Evolutionary conservation across 768 basidiomycete genomes (phyloP), one percentile per base, ranked within the genome.

Genomic region (Russula sp.): DNA sequence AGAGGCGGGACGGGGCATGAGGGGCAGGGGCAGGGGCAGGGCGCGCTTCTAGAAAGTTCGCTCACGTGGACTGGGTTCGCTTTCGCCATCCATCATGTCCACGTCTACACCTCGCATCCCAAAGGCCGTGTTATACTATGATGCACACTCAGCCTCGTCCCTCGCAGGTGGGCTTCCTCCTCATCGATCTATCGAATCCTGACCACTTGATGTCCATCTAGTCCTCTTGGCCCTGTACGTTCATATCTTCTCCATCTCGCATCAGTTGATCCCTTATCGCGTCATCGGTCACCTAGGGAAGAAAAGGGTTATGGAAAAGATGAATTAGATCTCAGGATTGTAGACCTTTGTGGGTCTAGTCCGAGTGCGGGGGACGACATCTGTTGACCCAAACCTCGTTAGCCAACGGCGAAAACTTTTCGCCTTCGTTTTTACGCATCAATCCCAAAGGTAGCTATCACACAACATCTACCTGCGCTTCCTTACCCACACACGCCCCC

Each of bases 231-330:
- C 60, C n/a, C 36, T 67, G 66, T 67, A 66, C 43, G 66, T 62
- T 14, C 13, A 8, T 32, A 42, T 48, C 22, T n/a, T 39, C 35
- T 51, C n/a, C 36, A 29, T 46, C 14, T 35, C 8, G n/a, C 5
- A 25, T 45, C 35, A 36, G 42, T 57, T 38, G 43, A 59, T 25
- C 20, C 20, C 13, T 8, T 16, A 47, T 54, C 42, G 29, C 22
- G 18, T 4, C 13, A 46, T 54, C 42, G n/a, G 18, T 42, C 14
- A 22, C 7, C 38, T 66, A 79, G 80, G 14, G 73, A 75, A 64
- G 93, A 95, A 74, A 95, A 95, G 70, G 93, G 93, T 1, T 95
- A 94, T 68, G 85, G 83, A 4, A 69, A 77, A 34, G 88, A 92
- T 70, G 93, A 94, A 67, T 70, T 91, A 38, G 83, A 87, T 67